These are phyloP conservation scores for Aspergillus bombycis DNA, from an alignment of 2,329 filamentous ascomycete genomes.

Conservation along the genomic window DNA sequence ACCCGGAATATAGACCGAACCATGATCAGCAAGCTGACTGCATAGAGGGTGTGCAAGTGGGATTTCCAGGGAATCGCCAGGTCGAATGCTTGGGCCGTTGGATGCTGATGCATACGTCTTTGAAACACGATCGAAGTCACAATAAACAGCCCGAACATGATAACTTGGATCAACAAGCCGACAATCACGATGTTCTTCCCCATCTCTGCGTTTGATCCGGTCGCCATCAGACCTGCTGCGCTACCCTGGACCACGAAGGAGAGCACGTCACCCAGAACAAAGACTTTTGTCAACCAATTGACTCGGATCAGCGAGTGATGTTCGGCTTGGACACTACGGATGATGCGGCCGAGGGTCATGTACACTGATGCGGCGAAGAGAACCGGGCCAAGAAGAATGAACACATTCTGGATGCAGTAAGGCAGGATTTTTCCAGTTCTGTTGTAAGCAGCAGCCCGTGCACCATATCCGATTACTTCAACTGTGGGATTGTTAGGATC, in stretches of 20 bases:
- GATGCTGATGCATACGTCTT: slow-evolving; percentile 19
- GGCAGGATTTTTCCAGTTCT: slow-evolving; percentile 20
- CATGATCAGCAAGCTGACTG: slow-evolving; percentile 39
- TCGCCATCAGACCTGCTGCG: slow-evolving; percentile 25
- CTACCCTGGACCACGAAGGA: slow-evolving; percentile 51
- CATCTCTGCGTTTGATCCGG: slow-evolving; percentile 3
- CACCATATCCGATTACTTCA: slow-evolving; percentile 38
- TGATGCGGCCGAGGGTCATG: slow-evolving; percentile 52
- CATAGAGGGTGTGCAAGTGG: slow-evolving; percentile 22
- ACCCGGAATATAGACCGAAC: slow-evolving; percentile 52
- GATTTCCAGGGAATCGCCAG: slow-evolving; percentile 15
- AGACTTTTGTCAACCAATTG: slow-evolving; percentile 51
- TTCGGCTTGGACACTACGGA: slow-evolving; percentile 46
- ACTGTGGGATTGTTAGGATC: slow-evolving; percentile 25
- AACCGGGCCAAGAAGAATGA: slow-evolving; percentile 53
- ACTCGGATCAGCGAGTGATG: slow-evolving; percentile 47
- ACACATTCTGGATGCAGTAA: slow-evolving; percentile 49
- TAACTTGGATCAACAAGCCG: slow-evolving; percentile 30
- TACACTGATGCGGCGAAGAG: slow-evolving; percentile 56
- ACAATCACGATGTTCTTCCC: slow-evolving; percentile 19
- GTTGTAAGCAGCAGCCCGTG: slow-evolving; percentile 25
- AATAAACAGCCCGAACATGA: slow-evolving; percentile 30
- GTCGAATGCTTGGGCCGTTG: slow-evolving; percentile 16
- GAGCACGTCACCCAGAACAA: slow-evolving; percentile 53
- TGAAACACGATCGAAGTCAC: slow-evolving; percentile 24